A percentile compares a stretch with the other conserved stretches of the same genome.
Evolutionary conservation across 331 rosid species (phyloP).

Genomic region (Rosa hybrid): DNA sequence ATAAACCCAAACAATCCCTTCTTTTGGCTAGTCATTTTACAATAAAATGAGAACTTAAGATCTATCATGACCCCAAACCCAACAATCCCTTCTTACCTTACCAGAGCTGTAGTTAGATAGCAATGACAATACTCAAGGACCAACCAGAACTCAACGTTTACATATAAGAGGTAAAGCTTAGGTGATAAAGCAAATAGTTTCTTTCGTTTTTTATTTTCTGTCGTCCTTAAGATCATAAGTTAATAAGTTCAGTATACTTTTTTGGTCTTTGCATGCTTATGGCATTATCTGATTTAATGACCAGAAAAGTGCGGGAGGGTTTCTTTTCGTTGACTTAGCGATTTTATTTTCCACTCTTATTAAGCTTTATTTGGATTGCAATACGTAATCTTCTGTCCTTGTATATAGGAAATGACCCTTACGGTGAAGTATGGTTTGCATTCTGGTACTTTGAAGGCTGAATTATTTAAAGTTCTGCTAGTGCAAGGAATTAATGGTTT

Average conservation of each 20-base stretch:
- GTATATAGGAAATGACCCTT: conserved; percentile 66
- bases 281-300: background rate
- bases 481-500: conserved; percentile 79
- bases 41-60: background rate
- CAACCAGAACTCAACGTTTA: background rate
- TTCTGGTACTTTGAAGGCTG: conserved; percentile 84
- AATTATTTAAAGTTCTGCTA: conserved; percentile 67
- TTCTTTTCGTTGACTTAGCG: background rate
- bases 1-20: background rate
- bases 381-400: conserved; percentile 18
- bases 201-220: no score
- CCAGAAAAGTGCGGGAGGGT: background rate
- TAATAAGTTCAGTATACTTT: background rate
- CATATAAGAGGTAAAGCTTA: background rate
- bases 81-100: background rate
- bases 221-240: background rate
- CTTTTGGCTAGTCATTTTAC: background rate
- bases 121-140: background rate
- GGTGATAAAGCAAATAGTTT: background rate
- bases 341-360: conserved; percentile 19
- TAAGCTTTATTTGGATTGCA: conserved; percentile 8
- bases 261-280: background rate
- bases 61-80: conserved; percentile 1
- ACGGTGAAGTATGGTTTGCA: conserved; percentile 65
- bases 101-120: background rate